A percentile compares a stretch with the other conserved stretches of the same genome.
Conservation (phyloP, 352 stramenopile genomes). For the Phytophthora boehmeriae region DNA sequence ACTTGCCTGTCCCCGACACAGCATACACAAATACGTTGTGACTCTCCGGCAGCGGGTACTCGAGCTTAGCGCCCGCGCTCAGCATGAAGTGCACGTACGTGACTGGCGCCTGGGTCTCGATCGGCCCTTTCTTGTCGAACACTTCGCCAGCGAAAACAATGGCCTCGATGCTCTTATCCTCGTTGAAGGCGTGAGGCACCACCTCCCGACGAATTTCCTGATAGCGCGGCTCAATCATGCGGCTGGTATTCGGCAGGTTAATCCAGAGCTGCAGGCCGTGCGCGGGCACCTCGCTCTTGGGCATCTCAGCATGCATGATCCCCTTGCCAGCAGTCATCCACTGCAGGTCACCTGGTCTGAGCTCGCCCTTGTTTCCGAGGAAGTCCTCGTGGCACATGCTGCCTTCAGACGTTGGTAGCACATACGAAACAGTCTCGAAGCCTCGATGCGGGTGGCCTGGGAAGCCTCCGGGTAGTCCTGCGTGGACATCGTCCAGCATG, state of each 20-base stretch:
- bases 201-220: constrained; percentile 57
- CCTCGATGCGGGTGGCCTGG: constrained; percentile 90
- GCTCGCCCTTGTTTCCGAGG: constrained; percentile 46
- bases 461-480: constrained; percentile 75
- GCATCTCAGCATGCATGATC: constrained; percentile 67
- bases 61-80: constrained; percentile 32
- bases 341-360: constrained; percentile 52
- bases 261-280: constrained; percentile 62
- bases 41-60: constrained; percentile 45
- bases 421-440: constrained; percentile 92
- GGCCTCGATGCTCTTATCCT: constrained; percentile 49
- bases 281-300: constrained; percentile 27
- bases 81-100: constrained; percentile 63
- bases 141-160: constrained; percentile 59
- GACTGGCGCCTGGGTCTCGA: constrained; percentile 51
- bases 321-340: constrained; percentile 58
- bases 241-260: constrained; percentile 41
- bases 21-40: constrained; percentile 55
- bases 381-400: constrained; percentile 89
- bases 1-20: constrained; percentile 37
- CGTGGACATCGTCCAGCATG: constrained; percentile 55
- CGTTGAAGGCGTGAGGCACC: constrained; percentile 47
- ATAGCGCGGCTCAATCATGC: constrained; percentile 54
- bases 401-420: constrained; percentile 71
- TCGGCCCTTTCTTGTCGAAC: constrained; percentile 43